Base-by-base conservation (phyloP, 148 eudicot species). In the Vaccinium macrocarpon region DNA sequence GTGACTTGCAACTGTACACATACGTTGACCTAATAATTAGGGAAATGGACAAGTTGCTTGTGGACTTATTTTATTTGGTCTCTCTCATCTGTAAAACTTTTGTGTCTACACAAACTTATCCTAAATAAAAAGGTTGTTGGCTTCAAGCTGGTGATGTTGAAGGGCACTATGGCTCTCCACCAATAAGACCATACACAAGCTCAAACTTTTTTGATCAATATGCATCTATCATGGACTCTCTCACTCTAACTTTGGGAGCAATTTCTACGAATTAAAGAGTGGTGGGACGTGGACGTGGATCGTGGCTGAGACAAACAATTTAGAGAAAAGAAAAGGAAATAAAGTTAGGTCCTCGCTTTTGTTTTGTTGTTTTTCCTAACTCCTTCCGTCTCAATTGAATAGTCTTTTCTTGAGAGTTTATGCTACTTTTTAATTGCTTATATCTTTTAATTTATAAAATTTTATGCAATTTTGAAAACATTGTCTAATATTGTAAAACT, bases 111-210 rank as follows among this genome's bases (percentile, higher is more conserved):
- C 35, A 5, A n/a, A 51, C 52, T 3, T 78, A n/a, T 25, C 62
- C 38, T 15, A 52, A 51, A 51, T 12, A 5, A 12, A 14, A 51
- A 78, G 21, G 21, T 42, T 77, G 19, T 25, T 52, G 27, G 18
- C 13, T 23, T 23, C 9, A 21, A 48, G 55, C 55, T n/a, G 56
- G 56, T 51, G 80, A 78, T 52, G 80, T 78, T 78, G 80, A 78
- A 21, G 6, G 61, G 46, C 80, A 78, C 61, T 78, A 76, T 15
- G 55, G 21, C 55, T 76, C 55, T 49, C 51, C 23, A n/a, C 79
- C 79, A 76, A 76, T 76, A 12, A n/a, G 55, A n/a, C 16, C 56
- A 3, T 49, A 46, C 53, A 59, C 59, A 77, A 77, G 50, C 80
- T 38, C 59, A 3, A 48, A 29, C 59, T 77, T 77, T 77, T 77